Evolutionary conservation across 177 flowering plant genomes (phyloP).

Genomic region (Vitis hybrid): DNA sequence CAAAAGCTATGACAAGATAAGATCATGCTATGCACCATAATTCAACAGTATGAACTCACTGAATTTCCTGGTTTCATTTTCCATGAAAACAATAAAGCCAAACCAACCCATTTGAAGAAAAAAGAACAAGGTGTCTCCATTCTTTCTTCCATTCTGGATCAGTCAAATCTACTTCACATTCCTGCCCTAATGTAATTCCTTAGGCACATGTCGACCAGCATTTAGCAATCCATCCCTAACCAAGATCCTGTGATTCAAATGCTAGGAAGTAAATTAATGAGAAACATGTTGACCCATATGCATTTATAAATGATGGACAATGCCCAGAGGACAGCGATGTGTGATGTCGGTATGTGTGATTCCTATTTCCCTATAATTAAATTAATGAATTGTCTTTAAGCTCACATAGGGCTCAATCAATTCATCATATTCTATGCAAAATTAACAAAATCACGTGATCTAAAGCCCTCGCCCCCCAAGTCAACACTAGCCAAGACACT

Average conservation of each 20-base stretch:
- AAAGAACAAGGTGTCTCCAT: no score
- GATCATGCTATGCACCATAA: no score
- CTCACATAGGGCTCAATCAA: slow-evolving; percentile 10
- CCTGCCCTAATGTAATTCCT: not conserved
- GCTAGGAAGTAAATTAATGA: not conserved
- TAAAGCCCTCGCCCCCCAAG: not conserved
- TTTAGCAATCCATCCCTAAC: not conserved
- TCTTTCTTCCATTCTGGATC: not conserved
- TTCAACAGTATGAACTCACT: no score
- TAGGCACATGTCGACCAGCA: not conserved
- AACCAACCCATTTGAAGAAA: no score
- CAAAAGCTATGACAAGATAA: no score
- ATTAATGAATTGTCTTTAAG: slow-evolving; percentile 1
- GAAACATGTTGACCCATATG: slow-evolving; percentile 12
- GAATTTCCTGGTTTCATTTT: no score
- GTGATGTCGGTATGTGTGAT: slow-evolving; percentile 15
- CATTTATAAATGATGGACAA: not conserved
- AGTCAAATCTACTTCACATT: not conserved
- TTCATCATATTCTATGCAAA: slow-evolving; percentile 14
- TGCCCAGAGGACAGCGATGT: not conserved
- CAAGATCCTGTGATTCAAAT: not conserved
- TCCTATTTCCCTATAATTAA: slow-evolving; percentile 7
- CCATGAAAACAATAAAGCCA: no score
- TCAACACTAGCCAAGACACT: not conserved
- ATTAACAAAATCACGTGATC: slow-evolving; percentile 15